phyloP scores from a whole-genome alignment of 208 protist species.

The Trypanosoma congolense region DNA sequence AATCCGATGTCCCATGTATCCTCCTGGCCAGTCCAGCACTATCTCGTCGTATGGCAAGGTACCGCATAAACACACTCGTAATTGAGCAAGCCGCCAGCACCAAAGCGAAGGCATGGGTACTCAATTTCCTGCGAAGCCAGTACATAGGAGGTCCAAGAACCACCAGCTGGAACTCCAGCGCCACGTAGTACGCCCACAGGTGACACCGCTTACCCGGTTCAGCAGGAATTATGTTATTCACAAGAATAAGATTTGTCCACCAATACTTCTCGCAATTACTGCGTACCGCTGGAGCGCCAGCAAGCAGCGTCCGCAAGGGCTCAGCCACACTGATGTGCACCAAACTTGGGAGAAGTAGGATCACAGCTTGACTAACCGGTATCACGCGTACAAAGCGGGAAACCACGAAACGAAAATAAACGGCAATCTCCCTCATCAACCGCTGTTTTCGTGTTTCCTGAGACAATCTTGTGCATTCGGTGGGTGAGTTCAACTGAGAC shows the following conservation, averaged over 20 bases:
- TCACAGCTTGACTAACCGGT: constrained; percentile 17
- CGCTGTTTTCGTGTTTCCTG: constrained; percentile 3
- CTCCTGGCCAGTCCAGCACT: neutral
- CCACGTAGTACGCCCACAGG: constrained; percentile 33
- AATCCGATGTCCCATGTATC: constrained; percentile 10
- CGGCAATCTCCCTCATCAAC: neutral
- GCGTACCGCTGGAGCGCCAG: constrained; percentile 8
- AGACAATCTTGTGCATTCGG: neutral
- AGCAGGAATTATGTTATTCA: constrained; percentile 27
- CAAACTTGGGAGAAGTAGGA: constrained; percentile 11
- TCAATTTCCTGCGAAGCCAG: constrained; percentile 17
- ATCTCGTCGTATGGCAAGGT: constrained; percentile 9
- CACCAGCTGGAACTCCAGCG: constrained; percentile 30
- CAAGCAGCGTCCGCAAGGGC: constrained; percentile 21
- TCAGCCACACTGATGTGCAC: constrained; percentile 7
- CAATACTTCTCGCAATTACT: constrained; percentile 20
- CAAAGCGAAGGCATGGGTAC: constrained; percentile 13
- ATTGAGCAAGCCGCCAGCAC: constrained; percentile 5
- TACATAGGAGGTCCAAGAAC: constrained; percentile 20
- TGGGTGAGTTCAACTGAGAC: constrained; percentile 10
- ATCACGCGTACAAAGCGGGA: constrained; percentile 20
- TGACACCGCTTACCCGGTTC: constrained; percentile 22
- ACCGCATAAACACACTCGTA: constrained; percentile 12
- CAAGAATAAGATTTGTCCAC: constrained; percentile 32
- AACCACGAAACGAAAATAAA: constrained; percentile 21